Percentiles rank a stretch among this genome's conserved stretches.
Conservation (phyloP, 2,329 filamentous ascomycete genomes). For the Phialocephala sp. region DNA sequence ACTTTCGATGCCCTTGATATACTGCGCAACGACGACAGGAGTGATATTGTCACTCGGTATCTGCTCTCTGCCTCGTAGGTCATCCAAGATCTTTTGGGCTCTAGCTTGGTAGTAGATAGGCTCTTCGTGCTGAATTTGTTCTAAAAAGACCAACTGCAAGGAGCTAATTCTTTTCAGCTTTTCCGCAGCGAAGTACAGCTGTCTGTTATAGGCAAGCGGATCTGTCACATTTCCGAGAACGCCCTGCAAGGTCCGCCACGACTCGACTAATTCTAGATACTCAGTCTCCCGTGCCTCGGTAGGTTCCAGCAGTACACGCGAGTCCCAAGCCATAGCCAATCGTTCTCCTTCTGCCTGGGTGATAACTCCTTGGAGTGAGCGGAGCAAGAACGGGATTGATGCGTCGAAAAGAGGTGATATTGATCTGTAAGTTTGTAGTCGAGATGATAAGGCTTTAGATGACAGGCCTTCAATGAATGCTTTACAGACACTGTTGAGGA, state of each 20-base stretch:
- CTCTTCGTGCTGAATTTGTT: conserved; percentile 60
- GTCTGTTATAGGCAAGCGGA: conserved; percentile 57
- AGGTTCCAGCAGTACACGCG: conserved; percentile 44
- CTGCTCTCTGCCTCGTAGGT: conserved; percentile 39
- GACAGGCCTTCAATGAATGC: conserved; percentile 61
- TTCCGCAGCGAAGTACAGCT: conserved; percentile 55
- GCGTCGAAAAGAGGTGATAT: conserved; percentile 47
- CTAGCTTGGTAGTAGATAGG: conserved; percentile 56
- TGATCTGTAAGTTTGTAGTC: conserved; percentile 54
- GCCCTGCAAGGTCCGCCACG: conserved; percentile 51
- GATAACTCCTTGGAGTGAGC: conserved; percentile 59
- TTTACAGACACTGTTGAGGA: conserved; percentile 57
- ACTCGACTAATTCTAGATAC: conserved; percentile 46
- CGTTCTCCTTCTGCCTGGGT: conserved; percentile 63
- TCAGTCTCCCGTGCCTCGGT: conserved; percentile 46
- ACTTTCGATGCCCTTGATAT: conserved; percentile 58
- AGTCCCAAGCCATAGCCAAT: conserved; percentile 54
- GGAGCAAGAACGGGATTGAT: conserved; percentile 35
- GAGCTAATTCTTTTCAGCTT: conserved; percentile 57
- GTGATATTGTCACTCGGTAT: conserved; percentile 33
- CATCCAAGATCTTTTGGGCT: conserved; percentile 47
- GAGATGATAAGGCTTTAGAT: conserved; percentile 52
- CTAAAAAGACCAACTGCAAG: conserved; percentile 58
- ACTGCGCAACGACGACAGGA: conserved; percentile 48
- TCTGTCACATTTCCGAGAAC: conserved; percentile 49